Evolutionary conservation across 2,329 filamentous ascomycete genomes (phyloP).

Genomic region (Nothopassalora personata): DNA sequence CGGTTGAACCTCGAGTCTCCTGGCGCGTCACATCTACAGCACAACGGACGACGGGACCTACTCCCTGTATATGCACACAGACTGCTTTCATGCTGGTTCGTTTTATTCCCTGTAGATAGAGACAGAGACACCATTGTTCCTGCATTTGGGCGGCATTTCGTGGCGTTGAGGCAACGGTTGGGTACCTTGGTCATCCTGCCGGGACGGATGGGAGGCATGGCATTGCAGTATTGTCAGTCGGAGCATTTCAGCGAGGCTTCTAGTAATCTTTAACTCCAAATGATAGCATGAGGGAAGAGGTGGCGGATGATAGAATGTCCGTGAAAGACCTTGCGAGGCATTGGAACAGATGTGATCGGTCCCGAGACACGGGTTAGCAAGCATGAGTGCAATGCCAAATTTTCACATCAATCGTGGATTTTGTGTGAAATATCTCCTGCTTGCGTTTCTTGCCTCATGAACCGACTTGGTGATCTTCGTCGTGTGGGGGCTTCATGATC

Average conservation of each 20-base stretch:
- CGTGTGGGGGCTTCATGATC: neutral
- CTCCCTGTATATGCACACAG: neutral
- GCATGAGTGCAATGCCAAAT: neutral
- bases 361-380: neutral
- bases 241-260: conserved; percentile 7
- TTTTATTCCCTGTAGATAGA: neutral
- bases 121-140: neutral
- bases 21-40: neutral
- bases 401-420: neutral
- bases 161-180: neutral
- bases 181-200: neutral
- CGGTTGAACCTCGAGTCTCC: neutral
- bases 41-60: neutral
- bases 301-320: neutral
- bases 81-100: neutral
- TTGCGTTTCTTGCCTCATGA: too few species aligned
- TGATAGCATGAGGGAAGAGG: neutral
- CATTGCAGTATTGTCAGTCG: neutral
- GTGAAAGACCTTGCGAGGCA: neutral
- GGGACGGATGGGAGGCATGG: neutral
- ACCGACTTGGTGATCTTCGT: neutral
- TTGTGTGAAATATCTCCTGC: neutral
- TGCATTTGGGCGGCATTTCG: neutral
- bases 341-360: neutral
- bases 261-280: conserved; percentile 1